Base-by-base conservation (phyloP, 176 grass and related monocot genomes). In the Carex scoparia region DNA sequence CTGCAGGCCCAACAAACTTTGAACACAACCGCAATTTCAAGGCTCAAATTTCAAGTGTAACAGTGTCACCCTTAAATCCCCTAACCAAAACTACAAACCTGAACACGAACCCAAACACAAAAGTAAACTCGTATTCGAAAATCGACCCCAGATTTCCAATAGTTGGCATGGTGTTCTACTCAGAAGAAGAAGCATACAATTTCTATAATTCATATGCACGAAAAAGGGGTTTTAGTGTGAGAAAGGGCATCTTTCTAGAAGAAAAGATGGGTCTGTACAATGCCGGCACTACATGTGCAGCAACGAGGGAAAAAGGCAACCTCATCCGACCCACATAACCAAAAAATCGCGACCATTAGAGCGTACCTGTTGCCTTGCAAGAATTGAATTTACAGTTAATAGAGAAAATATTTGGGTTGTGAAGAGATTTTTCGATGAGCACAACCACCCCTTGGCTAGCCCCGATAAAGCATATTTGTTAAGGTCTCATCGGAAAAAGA, bases 241-340 rank as follows among this genome's bases (percentile, higher is more conserved):
- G 88, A 42, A 90, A 90, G 59, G 88, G 85, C 88, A 90, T 83
- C 84, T 89, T 83, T 89, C 84, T 85, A 84, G 84, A 76, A 89
- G 87, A 81, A 89, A 85, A 85, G 88, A 89, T 61, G 69, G 80
- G 12, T 76, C 84, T 3, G 85, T 89, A 78, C 69, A 81, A 37
- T 71, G 82, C 66, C 71, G 84, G n/a, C 84, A 89, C 80, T 89
- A 86, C 55, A 65, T 89, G 33, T 89, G 88, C 84, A 89, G 88
- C 53, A 86, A 86, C 63, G 88, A 89, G 82, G 88, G 88, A 46
- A 71, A 44, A 12, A 84, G 84, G 6, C 84, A 89, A 66, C 72
- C 61, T 6, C 88, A 86, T 78, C 80, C 18, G n/a, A 70, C 84
- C 28, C 88, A 86, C 76, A 79, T 89, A n/a, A 84, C 88, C 18